Percentiles rank a stretch among this genome's conserved stretches.
Evolutionary conservation across 1,284 basidiomycete species (phyloP).

Genomic region (Irpex sp.): DNA sequence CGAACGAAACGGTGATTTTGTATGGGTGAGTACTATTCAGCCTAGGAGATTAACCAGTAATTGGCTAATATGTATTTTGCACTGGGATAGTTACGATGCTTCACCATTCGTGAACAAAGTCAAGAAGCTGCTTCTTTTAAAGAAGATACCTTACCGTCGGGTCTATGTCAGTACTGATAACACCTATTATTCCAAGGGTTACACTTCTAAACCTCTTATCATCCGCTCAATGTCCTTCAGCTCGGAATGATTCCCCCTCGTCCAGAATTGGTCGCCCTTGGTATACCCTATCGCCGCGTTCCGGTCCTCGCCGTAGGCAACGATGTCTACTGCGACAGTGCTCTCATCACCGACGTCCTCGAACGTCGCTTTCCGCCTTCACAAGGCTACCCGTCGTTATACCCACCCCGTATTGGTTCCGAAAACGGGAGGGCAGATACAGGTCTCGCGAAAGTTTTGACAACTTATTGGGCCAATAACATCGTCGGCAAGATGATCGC

Average conservation of each 20-base stretch:
- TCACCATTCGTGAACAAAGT: too few relatives aligned
- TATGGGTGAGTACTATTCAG: too few relatives aligned
- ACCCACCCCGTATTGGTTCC: not conserved
- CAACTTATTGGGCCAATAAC: not conserved
- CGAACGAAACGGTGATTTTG: too few relatives aligned
- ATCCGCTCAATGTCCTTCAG: too few relatives aligned
- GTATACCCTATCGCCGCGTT: conserved; percentile 49
- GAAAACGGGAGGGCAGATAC: not conserved
- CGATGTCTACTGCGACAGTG: conserved; percentile 52
- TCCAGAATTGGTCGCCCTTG: conserved; percentile 31
- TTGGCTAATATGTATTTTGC: too few relatives aligned
- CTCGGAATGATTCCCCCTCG: too few relatives aligned
- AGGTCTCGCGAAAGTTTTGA: not conserved
- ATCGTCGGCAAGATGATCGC: not conserved
- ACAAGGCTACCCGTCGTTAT: not conserved
- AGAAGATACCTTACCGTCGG: conserved; percentile 18
- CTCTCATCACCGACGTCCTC: conserved; percentile 41
- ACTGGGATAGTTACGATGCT: too few relatives aligned
- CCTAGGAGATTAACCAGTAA: too few relatives aligned
- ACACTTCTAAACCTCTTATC: too few relatives aligned
- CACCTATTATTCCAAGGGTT: too few relatives aligned
- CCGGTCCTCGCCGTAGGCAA: conserved; percentile 57
- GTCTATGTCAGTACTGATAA: conserved; percentile 23
- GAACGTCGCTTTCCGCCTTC: conserved; percentile 15
- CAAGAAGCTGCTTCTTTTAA: too few relatives aligned